phyloP scores from a whole-genome alignment of 768 basidiomycete genomes.

The Mycena sanguinolenta region DNA sequence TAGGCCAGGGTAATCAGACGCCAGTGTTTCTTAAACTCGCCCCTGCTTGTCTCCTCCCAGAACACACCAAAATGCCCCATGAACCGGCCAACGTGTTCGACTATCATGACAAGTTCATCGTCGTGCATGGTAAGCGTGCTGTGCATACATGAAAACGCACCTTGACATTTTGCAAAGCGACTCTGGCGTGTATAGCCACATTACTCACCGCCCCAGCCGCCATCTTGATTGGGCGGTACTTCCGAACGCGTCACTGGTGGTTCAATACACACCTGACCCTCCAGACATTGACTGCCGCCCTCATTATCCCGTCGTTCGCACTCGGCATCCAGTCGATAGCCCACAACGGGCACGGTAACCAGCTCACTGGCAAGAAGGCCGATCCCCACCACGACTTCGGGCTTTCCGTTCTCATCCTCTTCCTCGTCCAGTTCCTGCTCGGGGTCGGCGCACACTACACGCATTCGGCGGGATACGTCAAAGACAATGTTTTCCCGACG shows the following conservation, averaged over 20 bases:
- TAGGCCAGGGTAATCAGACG: neutral
- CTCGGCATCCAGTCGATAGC: slow-evolving; percentile 30
- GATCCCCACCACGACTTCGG: slow-evolving; percentile 40
- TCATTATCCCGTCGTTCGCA: slow-evolving; percentile 22
- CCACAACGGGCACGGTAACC: slow-evolving; percentile 28
- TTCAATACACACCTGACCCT: slow-evolving; percentile 34
- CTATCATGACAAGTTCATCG: slow-evolving; percentile 37
- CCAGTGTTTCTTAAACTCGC: neutral
- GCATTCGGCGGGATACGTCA: slow-evolving; percentile 26
- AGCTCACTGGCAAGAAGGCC: slow-evolving; percentile 29
- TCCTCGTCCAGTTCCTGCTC: slow-evolving; percentile 33
- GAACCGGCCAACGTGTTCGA: slow-evolving; percentile 3
- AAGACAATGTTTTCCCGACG: slow-evolving; percentile 25
- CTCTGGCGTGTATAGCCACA: slow-evolving; percentile 30
- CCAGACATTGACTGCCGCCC: slow-evolving; percentile 28
- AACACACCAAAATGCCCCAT: slow-evolving; percentile 1
- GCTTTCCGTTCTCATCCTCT: slow-evolving; percentile 31
- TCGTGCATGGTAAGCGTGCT: slow-evolving; percentile 28
- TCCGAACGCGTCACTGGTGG: slow-evolving; percentile 34
- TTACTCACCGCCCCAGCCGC: slow-evolving; percentile 35
- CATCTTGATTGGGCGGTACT: slow-evolving; percentile 38
- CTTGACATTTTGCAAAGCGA: slow-evolving; percentile 14
- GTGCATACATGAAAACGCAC: too few species aligned
- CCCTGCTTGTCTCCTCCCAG: neutral
- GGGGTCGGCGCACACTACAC: slow-evolving; percentile 37